A percentile compares a stretch with the other conserved stretches of the same genome.
Conservation (phyloP, 225 moss, liverwort and hornwort genomes). For the Climacium dendroides region DNA sequence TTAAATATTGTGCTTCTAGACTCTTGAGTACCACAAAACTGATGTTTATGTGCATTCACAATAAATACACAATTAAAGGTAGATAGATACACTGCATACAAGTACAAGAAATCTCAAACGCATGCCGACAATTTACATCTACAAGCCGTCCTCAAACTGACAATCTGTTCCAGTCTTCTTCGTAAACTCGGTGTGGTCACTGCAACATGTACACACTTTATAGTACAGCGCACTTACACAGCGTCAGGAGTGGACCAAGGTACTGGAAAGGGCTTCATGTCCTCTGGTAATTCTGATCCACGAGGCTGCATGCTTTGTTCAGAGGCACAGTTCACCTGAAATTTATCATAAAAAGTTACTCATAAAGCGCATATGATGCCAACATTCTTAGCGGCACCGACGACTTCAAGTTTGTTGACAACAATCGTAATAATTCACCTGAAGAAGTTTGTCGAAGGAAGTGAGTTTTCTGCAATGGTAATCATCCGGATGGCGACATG, state of each 20-base stretch:
- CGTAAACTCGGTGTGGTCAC: background rate
- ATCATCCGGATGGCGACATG: constrained; percentile 51
- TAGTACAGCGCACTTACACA: constrained; percentile 35
- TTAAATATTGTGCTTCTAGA: background rate
- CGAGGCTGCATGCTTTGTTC: constrained; percentile 50
- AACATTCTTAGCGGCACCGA: background rate
- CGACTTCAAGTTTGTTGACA: background rate
- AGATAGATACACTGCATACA: background rate
- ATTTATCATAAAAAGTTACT: background rate
- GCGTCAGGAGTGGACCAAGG: constrained; percentile 65
- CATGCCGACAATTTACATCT: background rate
- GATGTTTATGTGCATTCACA: background rate
- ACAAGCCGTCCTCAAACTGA: background rate
- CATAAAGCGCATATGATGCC: background rate
- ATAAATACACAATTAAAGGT: background rate
- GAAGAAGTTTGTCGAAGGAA: constrained; percentile 88
- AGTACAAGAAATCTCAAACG: background rate
- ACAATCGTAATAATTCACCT: constrained; percentile 2
- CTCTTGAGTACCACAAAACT: background rate
- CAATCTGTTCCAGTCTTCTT: background rate
- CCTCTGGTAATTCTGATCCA: constrained; percentile 35
- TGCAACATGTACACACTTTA: background rate
- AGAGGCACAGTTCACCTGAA: constrained; percentile 52
- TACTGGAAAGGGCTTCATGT: constrained; percentile 8
- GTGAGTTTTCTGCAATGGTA: constrained; percentile 66